Base-by-base conservation (phyloP, 345 rosid species). In the Bruguiera parviflora region DNA sequence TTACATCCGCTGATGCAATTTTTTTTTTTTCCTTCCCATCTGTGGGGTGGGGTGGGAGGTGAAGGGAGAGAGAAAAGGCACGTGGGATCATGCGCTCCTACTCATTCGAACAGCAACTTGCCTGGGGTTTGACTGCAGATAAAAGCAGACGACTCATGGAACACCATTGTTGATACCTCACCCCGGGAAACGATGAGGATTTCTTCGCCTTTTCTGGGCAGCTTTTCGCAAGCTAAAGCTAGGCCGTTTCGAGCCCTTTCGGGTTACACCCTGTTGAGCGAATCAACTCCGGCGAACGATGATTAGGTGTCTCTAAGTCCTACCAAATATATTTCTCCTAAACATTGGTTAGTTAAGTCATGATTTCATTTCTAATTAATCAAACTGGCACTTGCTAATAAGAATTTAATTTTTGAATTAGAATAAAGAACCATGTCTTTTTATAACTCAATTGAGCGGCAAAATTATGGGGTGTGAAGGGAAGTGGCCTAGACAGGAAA, bases 81-180 rank as follows among this genome's bases (percentile, higher is more conserved):
- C 61, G 35, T 72, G 71, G 25, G 7, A 19, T 52, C 75, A 72
- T 32, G 39, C 49, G 75, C 6, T 37, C 27, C 43, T 59, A 29
- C 60, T 19, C 65, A 25, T 49, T 22, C 47, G 31, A 47, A 65
- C 16, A 21, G 39, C 65, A 49, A 49, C 35, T 22, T 64, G 64
- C 46, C 67, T 19, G 20, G 68, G 5, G 11, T 21, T 64, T 29
- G 63, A 46, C 74, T 62, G n/a, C 62, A 53, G 27, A 49, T 47
- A 20, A 32, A 24, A 24, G 19, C 53, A 49, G 4, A 27, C n/a
- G 19, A 51, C 53, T 18, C 62, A 70, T 69, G 33, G 33, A 47
- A 8, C 35, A 3, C 53, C 19, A 31, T 52, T 13, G 29, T 11
- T 27, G 4, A 49, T 13, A 16, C 11, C 31, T 3, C 5, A n/a